phyloP scores from a whole-genome alignment of 257 asterid genomes.

The Primulina eburnea region DNA sequence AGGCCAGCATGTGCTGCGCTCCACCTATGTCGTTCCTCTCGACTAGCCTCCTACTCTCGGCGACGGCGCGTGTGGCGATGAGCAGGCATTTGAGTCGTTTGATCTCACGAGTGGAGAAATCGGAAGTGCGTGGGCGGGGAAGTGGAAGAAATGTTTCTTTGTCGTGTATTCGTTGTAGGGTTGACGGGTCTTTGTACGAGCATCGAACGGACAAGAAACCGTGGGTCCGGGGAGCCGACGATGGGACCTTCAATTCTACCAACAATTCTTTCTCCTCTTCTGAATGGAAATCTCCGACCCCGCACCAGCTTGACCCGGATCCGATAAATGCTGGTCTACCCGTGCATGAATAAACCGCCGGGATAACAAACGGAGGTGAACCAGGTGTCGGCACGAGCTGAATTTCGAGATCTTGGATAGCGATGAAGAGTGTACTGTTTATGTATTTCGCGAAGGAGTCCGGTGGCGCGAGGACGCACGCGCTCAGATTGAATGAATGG shows the following conservation, averaged over 20 bases:
- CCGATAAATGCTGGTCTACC: constrained; percentile 59
- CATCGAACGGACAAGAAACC: constrained; percentile 78
- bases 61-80: constrained; percentile 81
- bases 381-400: constrained; percentile 52
- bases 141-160: constrained; percentile 54
- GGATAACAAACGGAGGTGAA: constrained; percentile 59
- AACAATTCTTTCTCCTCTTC: constrained; percentile 77
- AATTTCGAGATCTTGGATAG: constrained; percentile 60
- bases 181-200: constrained; percentile 86
- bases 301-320: constrained; percentile 60
- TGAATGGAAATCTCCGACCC: constrained; percentile 71
- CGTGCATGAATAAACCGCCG: constrained; percentile 56
- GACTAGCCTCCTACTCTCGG: constrained; percentile 59
- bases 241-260: constrained; percentile 81
- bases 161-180: constrained; percentile 57
- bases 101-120: constrained; percentile 53
- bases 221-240: constrained; percentile 62
- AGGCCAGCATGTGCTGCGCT: constrained; percentile 69
- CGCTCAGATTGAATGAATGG: constrained; percentile 54
- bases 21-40: constrained; percentile 62
- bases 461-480: constrained; percentile 38
- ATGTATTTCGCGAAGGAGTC: constrained; percentile 43
- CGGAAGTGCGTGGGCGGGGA: constrained; percentile 77
- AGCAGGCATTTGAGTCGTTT: constrained; percentile 66
- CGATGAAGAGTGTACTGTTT: constrained; percentile 43